Base-by-base conservation (phyloP, 495 filamentous ascomycete species). In the Talaromyces thailandensis region DNA sequence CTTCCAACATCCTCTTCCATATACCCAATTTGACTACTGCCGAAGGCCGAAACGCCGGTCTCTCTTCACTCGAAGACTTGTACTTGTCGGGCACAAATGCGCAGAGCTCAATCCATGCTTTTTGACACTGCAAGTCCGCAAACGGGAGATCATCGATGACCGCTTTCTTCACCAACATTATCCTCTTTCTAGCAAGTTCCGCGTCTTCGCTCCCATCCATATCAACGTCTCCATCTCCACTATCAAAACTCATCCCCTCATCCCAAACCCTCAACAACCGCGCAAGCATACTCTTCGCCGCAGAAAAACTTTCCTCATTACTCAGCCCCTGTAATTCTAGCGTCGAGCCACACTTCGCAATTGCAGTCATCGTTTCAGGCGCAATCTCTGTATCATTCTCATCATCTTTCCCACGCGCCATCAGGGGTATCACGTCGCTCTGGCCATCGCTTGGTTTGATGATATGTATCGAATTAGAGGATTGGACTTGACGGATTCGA, bases 401-500 rank as follows among this genome's bases (percentile, higher is more conserved):
- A 1, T 69, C 60, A n/a, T 18, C 67, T 64, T 11, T 40, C 28
- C 56, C n/a, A n/a, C n/a, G 67, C 57, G 3, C 45, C 0, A 18
- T 66, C 69, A 35, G 73, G 66, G 59, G 73, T 14, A 65, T 68
- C 7, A 62, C 60, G 21, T 72, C 64, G 52, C 70, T 69, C 3
- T 65, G 61, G 12, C 67, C 71, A 4, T 65, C 66, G 51, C 78
- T 79, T n/a, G 90, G 81, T 29, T 78, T 71, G 28, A 91, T 77
- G 7, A 96, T 69, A 71, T 91, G 88, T 37, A 96, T 75, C 6
- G 88, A 88, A 70, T 97, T 97, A 16, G 92, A 96, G 0, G 92
- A 93, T 68, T 93, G 91, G 64, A 96, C 92, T 72, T 96, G 91
- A 21, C 90, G 90, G 57, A 96, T 79, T 31, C 85, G 85, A 78